Base-by-base conservation (phyloP, 2,329 filamentous ascomycete species). In the Penicillium janthinellum region DNA sequence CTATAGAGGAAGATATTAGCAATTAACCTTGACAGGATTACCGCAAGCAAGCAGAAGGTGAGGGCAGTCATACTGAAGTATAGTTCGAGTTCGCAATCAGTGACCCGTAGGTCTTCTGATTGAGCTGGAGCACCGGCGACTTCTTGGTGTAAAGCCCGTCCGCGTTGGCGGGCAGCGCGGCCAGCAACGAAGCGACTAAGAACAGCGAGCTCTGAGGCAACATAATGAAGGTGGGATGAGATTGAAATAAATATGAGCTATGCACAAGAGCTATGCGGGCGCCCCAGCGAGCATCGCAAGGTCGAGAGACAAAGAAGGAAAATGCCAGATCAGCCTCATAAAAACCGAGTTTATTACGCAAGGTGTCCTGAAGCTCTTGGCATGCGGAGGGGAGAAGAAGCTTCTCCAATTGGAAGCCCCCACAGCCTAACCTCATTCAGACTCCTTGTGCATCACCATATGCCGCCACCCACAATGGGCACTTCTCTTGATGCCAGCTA, bases 1-100 rank as follows among this genome's bases (percentile, higher is more conserved):
- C 82, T 84, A 62, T 44, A 60, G 22, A 54, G 14, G 20, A 20
- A 25, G 25, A 39, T 35, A 39, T 47, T 47, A 47, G 44, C 44
- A 10, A 11, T 47, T 5, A 5, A 25, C 22, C n/a, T 14, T n/a
- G 1, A 5, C 17, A 7, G 4, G 11, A 4, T 52, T 25, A 6
- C 8, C 20, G n/a, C n/a, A 5, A 31, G 10, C 8, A 25, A 12
- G 7, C 15, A 1, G 54, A 25, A 31, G 7, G 25, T n/a, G 38
- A 15, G 39, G 17, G 12, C 20, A 11, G 14, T 15, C 88, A 75
- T 85, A 96, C 93, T 54, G 92, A 92, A 44, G 92, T 96, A 77
- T 98, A 84, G 74, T 97, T 97, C 31, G 92, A 96, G 73, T 91
- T 88, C 49, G 90, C 87, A 76, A 99, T 92, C 66, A 96, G 80